These are phyloP conservation scores for Trichomonascaceae sp. DNA, from an alignment of 1,139 yeast genomes.

Conservation along the genomic window DNA sequence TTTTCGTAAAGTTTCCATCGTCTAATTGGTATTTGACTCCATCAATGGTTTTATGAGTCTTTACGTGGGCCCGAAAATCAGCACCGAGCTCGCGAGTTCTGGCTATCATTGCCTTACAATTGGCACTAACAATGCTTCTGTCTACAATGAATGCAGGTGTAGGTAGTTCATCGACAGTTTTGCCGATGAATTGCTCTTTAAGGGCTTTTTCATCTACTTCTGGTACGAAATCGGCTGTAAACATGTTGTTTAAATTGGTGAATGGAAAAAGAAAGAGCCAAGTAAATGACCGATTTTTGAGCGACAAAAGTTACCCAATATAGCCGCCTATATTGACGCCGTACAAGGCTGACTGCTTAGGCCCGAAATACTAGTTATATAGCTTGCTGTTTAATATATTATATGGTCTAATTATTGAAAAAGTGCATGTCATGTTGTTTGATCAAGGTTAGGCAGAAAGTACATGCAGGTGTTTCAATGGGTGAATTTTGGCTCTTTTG, in stretches of 20 bases:
- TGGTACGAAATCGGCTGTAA: slow-evolving; percentile 15
- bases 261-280: too few species aligned
- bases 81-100: slow-evolving; percentile 46
- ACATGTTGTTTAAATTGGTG: neutral
- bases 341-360: too few species aligned
- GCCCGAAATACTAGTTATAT: too few species aligned
- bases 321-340: too few species aligned
- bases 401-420: too few species aligned
- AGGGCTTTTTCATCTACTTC: slow-evolving; percentile 21
- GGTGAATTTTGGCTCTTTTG: too few species aligned
- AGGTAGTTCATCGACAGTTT: slow-evolving; percentile 29
- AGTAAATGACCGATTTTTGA: neutral
- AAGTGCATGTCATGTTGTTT: too few species aligned
- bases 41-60: slow-evolving; percentile 61
- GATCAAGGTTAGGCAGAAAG: neutral
- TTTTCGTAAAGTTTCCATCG: slow-evolving; percentile 36
- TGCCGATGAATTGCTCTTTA: slow-evolving; percentile 28
- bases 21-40: slow-evolving; percentile 40
- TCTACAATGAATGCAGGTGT: slow-evolving; percentile 36
- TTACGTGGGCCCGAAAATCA: slow-evolving; percentile 61
- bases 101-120: slow-evolving; percentile 24
- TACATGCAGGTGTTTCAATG: too few species aligned
- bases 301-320: too few species aligned
- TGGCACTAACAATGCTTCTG: slow-evolving; percentile 18
- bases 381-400: too few species aligned